A percentile compares a stretch with the other conserved stretches of the same genome.
phyloP scores from a whole-genome alignment of 805 yeast species.

The Aciculoconidium aculeatum region DNA sequence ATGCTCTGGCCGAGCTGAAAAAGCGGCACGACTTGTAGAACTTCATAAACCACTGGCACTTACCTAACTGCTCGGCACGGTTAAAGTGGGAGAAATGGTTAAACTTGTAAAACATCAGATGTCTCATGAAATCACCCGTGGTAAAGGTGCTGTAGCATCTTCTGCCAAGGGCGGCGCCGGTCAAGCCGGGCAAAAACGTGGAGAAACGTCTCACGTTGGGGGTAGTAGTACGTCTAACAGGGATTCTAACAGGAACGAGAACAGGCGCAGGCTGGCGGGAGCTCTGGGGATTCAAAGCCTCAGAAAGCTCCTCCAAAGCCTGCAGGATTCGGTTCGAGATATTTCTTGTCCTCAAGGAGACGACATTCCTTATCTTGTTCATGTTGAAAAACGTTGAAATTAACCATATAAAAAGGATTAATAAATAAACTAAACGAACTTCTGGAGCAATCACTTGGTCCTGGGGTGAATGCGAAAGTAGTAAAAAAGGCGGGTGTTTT shows the following conservation, averaged over 20 bases:
- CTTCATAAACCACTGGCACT: constrained; percentile 9
- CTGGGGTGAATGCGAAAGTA: constrained; percentile 1
- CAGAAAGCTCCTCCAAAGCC: constrained; percentile 41
- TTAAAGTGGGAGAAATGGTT: constrained; percentile 6
- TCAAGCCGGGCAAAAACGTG: constrained; percentile 5
- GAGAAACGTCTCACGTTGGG: constrained; percentile 5
- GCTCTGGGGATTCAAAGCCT: constrained; percentile 21
- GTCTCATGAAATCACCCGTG: constrained; percentile 1
- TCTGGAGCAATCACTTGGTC: constrained; percentile 4
- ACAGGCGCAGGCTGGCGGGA: constrained; percentile 23
- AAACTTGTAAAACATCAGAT: constrained; percentile 5
- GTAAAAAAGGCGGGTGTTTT: constrained; percentile 3
- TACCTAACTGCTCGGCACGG: constrained; percentile 4
- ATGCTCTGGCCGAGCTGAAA: constrained; percentile 4
- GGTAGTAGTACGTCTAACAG: constrained; percentile 5
- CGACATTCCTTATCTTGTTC: constrained; percentile 35
- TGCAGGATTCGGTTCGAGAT: constrained; percentile 43
- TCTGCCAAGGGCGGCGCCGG: constrained; percentile 1
- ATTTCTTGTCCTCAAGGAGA: constrained; percentile 37
- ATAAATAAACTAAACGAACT: constrained; percentile 3
- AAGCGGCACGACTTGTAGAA: constrained; percentile 9
- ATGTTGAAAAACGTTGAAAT: constrained; percentile 6
- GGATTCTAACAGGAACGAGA: constrained; percentile 37
- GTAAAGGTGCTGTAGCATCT: constrained; percentile 4
- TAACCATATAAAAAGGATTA: constrained; percentile 7